These are phyloP conservation scores for Phanerochaete carnosa DNA, from an alignment of 768 basidiomycete genomes.

Conservation along the genomic window DNA sequence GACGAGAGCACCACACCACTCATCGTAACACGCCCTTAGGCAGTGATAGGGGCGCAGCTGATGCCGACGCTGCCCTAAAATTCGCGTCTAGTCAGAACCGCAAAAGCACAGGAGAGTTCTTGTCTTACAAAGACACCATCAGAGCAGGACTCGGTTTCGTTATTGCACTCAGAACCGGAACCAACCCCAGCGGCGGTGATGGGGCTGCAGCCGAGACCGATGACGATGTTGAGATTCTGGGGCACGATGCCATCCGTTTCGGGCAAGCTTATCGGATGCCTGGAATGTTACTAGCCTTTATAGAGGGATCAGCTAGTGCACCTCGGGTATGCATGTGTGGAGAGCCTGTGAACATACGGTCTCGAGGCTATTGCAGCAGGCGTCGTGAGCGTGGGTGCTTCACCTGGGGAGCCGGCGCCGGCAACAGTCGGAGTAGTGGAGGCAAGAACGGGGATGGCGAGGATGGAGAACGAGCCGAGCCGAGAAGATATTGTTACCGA, in stretches of 20 bases:
- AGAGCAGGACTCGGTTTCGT: slow-evolving; percentile 10
- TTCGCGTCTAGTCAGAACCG: no score
- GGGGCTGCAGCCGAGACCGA: slow-evolving; percentile 18
- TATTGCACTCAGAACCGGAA: slow-evolving; percentile 12
- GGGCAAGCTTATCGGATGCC: background rate
- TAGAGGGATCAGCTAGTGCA: background rate
- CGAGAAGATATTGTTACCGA: slow-evolving; percentile 4
- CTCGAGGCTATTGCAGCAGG: background rate
- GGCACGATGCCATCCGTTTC: slow-evolving; percentile 8
- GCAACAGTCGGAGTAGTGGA: background rate
- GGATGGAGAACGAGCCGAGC: background rate
- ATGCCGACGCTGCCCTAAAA: no score
- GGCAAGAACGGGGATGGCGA: slow-evolving; percentile 9
- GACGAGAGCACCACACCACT: no score
- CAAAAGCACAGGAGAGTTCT: no score
- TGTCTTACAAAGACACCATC: background rate
- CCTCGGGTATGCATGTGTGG: background rate
- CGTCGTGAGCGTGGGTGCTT: no score
- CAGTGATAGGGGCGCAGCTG: no score
- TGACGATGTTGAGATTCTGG: slow-evolving; percentile 9
- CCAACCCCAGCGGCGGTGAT: slow-evolving; percentile 13
- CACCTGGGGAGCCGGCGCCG: background rate
- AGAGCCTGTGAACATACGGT: background rate
- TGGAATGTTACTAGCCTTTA: background rate
- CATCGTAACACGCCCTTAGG: no score